These are phyloP conservation scores for Phytopythium ostracodes DNA, from an alignment of 352 stramenopile species.

Conservation along the genomic window DNA sequence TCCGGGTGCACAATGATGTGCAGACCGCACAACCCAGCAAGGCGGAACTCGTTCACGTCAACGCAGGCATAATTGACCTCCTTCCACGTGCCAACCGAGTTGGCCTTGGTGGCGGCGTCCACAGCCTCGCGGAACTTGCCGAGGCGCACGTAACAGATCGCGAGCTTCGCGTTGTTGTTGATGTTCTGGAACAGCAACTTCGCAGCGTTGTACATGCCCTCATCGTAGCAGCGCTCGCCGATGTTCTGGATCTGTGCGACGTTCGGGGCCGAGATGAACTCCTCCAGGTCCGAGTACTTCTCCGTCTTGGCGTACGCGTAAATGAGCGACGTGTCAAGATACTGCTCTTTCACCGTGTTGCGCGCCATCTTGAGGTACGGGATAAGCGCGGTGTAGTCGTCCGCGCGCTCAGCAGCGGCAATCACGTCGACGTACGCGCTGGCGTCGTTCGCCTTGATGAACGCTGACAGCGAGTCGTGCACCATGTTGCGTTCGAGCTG, in stretches of 20 bases:
- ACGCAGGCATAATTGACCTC: constrained; percentile 99
- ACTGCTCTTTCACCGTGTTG: constrained; percentile 98
- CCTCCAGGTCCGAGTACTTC: constrained; percentile 98
- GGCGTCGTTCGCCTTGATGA: constrained; percentile 99
- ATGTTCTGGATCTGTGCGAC: constrained; percentile 99
- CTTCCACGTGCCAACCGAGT: constrained; percentile 99
- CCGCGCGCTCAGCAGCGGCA: constrained; percentile 93
- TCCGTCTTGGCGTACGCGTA: constrained; percentile 99
- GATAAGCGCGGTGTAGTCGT: constrained; percentile 97
- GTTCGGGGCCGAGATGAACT: constrained; percentile 99
- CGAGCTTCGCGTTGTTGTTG: constrained; percentile 99
- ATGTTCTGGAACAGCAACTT: constrained; percentile 99
- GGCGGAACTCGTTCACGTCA: constrained; percentile 96
- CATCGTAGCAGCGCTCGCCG: constrained; percentile 97
- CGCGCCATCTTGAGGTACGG: constrained; percentile 99
- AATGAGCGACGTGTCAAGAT: constrained; percentile 99
- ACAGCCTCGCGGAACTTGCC: constrained; percentile 99
- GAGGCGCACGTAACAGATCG: constrained; percentile 98
- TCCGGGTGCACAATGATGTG: constrained; percentile 99
- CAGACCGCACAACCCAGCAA: constrained; percentile 97
- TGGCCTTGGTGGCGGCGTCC: constrained; percentile 98
- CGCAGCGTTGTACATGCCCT: constrained; percentile 98
- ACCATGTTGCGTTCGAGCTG: constrained; percentile 96
- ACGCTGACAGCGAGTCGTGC: constrained; percentile 97
- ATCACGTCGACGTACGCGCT: constrained; percentile 98